phyloP scores from a whole-genome alignment of 169 alveolate genomes.

The Miamiensis avidus region DNA sequence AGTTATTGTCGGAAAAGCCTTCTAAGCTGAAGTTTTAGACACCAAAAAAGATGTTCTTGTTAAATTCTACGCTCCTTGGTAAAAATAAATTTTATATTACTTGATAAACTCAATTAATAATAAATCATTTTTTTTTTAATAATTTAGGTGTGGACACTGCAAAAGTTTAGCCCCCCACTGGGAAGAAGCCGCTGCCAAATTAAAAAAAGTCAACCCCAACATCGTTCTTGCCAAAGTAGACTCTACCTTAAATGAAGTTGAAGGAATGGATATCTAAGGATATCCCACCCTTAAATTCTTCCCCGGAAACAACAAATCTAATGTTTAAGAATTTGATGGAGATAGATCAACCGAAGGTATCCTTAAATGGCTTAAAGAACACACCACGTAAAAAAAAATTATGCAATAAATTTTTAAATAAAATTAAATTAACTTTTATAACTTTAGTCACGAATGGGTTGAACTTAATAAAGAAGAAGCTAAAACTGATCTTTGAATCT shows the following conservation, averaged over 20 bases:
- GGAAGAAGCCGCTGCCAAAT: conserved; percentile 67
- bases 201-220: conserved; percentile 70
- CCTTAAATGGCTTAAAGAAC: conserved; percentile 40
- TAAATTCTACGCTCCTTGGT: conserved; percentile 92
- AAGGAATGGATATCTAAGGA: conserved; percentile 70
- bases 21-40: conserved; percentile 79
- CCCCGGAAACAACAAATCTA: conserved; percentile 50
- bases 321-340: conserved; percentile 63
- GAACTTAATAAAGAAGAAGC: neutral
- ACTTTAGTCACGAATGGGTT: neutral
- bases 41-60: conserved; percentile 91
- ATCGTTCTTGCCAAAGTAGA: conserved; percentile 92
- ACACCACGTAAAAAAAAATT: conserved; percentile 25
- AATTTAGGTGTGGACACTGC: conserved; percentile 87
- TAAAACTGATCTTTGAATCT: neutral
- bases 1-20: conserved; percentile 82
- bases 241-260: conserved; percentile 86
- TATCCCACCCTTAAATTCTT: conserved; percentile 91
- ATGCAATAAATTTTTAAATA: too few relatives aligned
- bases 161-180: conserved; percentile 90
- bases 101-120: neutral
- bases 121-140: too few relatives aligned
- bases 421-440: too few relatives aligned
- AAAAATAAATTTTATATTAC: too few relatives aligned
- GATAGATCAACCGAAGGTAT: conserved; percentile 64